Conservation (phyloP, 352 stramenopile species). For the Pythium periplocum region DNA sequence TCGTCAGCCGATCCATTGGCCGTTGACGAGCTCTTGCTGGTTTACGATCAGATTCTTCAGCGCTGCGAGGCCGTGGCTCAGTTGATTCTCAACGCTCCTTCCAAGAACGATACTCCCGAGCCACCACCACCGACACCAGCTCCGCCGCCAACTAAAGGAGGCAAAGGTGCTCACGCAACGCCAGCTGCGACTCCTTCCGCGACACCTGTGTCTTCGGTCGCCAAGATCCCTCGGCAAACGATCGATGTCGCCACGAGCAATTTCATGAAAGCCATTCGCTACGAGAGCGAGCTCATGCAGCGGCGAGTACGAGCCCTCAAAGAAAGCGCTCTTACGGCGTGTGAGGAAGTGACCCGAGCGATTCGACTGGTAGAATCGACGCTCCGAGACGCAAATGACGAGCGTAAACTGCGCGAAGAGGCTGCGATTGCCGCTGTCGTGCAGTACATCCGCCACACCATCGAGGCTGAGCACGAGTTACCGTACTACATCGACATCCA, state of each 20-base stretch:
- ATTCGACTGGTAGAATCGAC: conserved; percentile 48
- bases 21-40: conserved; percentile 32
- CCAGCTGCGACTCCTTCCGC: conserved; percentile 13
- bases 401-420: conserved; percentile 43
- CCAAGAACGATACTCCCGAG: conserved; percentile 7
- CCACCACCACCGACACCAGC: conserved; percentile 2
- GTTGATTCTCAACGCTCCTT: conserved; percentile 16
- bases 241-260: conserved; percentile 41
- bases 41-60: conserved; percentile 40
- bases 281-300: conserved; percentile 52
- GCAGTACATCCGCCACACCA: conserved; percentile 33
- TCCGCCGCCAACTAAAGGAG: background rate
- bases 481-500: conserved; percentile 52
- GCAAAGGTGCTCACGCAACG: conserved; percentile 8
- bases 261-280: conserved; percentile 46
- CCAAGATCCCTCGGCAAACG: conserved; percentile 2
- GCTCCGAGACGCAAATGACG: conserved; percentile 32
- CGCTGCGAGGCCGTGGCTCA: conserved; percentile 38
- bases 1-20: conserved; percentile 1
- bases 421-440: conserved; percentile 41
- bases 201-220: conserved; percentile 9
- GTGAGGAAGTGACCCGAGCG: conserved; percentile 36
- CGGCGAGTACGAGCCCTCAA: conserved; percentile 46
- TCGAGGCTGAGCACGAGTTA: conserved; percentile 60
- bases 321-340: conserved; percentile 29